Conservation (phyloP, 768 basidiomycete genomes). For the Boletales sp. region DNA sequence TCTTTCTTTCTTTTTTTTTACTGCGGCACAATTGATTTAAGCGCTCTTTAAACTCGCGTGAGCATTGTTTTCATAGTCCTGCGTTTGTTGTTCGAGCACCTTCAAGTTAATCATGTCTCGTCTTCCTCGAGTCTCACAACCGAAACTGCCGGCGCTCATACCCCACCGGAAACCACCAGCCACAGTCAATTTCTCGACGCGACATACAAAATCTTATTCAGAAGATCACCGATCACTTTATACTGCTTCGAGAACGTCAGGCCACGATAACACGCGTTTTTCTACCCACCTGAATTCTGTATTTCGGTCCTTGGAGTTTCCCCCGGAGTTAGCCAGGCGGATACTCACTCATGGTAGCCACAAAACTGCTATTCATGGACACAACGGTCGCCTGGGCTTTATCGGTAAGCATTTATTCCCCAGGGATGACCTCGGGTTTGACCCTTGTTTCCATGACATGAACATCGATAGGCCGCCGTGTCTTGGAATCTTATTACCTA, state of each 20-base stretch:
- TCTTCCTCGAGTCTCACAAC: conserved; percentile 14
- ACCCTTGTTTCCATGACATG: not conserved
- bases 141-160: conserved; percentile 9
- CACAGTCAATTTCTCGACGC: conserved; percentile 13
- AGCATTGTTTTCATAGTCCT: conserved; percentile 3
- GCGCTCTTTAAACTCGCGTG: conserved; percentile 6
- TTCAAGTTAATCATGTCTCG: conserved; percentile 15
- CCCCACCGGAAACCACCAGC: conserved; percentile 13
- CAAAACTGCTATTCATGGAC: conserved; percentile 57
- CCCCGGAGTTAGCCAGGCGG: conserved; percentile 64
- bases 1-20: too few species aligned
- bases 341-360: conserved; percentile 80
- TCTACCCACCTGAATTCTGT: conserved; percentile 57
- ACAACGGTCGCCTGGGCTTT: conserved; percentile 71
- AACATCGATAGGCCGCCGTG: conserved; percentile 59
- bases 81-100: not conserved
- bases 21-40: conserved; percentile 8
- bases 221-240: conserved; percentile 5
- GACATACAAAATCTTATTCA: not conserved
- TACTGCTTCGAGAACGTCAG: conserved; percentile 1
- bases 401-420: conserved; percentile 44
- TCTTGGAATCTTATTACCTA: conserved; percentile 70
- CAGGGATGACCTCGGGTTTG: not conserved
- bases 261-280: conserved; percentile 28
- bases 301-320: conserved; percentile 66